phyloP scores from a whole-genome alignment of 805 yeast species.

The Wickerhamiella spandovensis region DNA sequence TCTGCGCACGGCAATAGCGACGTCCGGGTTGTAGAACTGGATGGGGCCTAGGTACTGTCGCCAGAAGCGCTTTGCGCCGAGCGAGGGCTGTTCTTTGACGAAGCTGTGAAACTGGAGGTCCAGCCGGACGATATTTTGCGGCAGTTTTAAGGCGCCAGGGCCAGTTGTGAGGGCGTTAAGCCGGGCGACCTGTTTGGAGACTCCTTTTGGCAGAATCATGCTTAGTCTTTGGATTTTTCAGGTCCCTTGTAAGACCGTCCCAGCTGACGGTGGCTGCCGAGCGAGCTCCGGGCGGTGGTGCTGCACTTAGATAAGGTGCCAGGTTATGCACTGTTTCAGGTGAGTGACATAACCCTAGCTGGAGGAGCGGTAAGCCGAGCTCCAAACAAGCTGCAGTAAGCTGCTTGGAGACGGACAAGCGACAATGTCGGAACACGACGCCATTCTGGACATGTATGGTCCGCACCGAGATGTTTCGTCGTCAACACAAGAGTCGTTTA shows the following conservation, averaged over 20 bases:
- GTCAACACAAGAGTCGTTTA: background rate
- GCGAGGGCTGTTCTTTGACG: slow-evolving; percentile 8
- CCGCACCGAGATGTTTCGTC: background rate
- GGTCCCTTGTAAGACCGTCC: too few species aligned
- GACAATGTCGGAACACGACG: slow-evolving; percentile 1
- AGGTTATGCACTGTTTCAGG: too few species aligned
- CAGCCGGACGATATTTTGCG: slow-evolving; percentile 14
- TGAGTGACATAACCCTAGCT: background rate
- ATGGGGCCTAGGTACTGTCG: slow-evolving; percentile 58
- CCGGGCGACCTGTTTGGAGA: slow-evolving; percentile 17
- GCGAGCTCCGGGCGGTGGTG: too few species aligned
- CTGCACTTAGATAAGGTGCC: too few species aligned
- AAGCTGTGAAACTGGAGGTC: slow-evolving; percentile 16
- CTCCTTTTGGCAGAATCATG: slow-evolving; percentile 17
- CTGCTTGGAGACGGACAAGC: too few species aligned
- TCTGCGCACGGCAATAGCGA: slow-evolving; percentile 48
- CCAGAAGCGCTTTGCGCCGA: slow-evolving; percentile 50
- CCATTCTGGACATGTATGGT: slow-evolving; percentile 3
- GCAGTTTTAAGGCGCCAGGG: slow-evolving; percentile 21
- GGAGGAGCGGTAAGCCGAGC: too few species aligned
- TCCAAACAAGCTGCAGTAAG: too few species aligned
- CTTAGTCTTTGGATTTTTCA: background rate
- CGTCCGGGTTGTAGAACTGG: slow-evolving; percentile 67
- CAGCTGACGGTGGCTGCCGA: too few species aligned
- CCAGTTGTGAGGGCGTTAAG: slow-evolving; percentile 21